Percentiles rank a stretch among this genome's conserved stretches.
Evolutionary conservation across 371 early-diverging fungal species (phyloP).

Genomic region (Furculomyces boomerangus): DNA sequence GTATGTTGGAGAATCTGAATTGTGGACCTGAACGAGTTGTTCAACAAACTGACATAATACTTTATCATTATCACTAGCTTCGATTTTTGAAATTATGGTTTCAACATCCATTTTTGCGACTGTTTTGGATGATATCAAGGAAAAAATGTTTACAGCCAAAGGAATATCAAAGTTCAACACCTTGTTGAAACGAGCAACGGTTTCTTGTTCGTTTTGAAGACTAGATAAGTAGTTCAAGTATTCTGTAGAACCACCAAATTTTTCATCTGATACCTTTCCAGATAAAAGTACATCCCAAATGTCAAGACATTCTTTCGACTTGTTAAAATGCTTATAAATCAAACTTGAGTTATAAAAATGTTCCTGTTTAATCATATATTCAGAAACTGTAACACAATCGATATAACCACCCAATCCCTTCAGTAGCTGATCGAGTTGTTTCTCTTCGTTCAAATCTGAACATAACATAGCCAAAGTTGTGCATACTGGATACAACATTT

Average conservation of each 20-base stretch:
- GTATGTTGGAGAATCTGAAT: conserved; percentile 15
- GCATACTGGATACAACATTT: conserved; percentile 4
- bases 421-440: conserved; percentile 6
- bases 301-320: conserved; percentile 5
- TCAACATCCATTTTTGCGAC: conserved; percentile 13
- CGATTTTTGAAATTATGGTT: conserved; percentile 4
- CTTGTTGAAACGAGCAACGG: conserved; percentile 11
- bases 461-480: conserved; percentile 13
- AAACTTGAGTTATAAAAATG: conserved; percentile 17
- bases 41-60: conserved; percentile 16
- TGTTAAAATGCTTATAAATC: conserved; percentile 8
- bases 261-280: conserved; percentile 7
- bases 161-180: conserved; percentile 4
- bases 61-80: conserved; percentile 4
- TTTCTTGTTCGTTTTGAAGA: conserved; percentile 3
- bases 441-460: conserved; percentile 1
- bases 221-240: conserved; percentile 8
- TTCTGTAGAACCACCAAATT: conserved; percentile 17
- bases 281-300: conserved; percentile 14
- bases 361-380: conserved; percentile 3
- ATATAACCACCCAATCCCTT: conserved; percentile 1
- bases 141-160: conserved; percentile 9
- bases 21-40: conserved; percentile 11
- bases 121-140: conserved; percentile 5
- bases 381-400: conserved; percentile 9